These are phyloP conservation scores for Populus euphratica DNA, from an alignment of 345 rosid species.

Conservation along the genomic window DNA sequence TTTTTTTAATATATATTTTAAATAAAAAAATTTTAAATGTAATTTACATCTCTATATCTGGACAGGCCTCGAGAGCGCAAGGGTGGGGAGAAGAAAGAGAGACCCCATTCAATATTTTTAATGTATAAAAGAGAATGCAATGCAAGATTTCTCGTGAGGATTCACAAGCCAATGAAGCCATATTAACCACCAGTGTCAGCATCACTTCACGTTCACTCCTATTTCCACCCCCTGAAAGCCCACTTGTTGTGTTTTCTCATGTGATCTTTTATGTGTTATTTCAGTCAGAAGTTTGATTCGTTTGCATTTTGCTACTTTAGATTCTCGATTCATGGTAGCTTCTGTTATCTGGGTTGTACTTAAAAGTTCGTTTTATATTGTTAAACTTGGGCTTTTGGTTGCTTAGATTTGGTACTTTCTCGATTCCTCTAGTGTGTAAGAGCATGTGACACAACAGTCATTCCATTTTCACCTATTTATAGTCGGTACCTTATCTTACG, in stretches of 20 bases:
- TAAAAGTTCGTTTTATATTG: slow-evolving; percentile 4
- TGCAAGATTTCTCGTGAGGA: slow-evolving; percentile 44
- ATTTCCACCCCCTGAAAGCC: slow-evolving; percentile 2
- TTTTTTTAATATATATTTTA: too few relatives aligned
- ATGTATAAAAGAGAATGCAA: slow-evolving; percentile 1
- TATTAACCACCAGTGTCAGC: slow-evolving; percentile 25
- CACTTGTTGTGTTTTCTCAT: slow-evolving; percentile 10
- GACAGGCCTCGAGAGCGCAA: too few relatives aligned
- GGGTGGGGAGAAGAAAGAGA: not conserved
- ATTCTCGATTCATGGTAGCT: slow-evolving; percentile 17
- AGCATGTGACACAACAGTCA: slow-evolving; percentile 30
- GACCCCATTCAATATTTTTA: not conserved
- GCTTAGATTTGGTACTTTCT: slow-evolving; percentile 32
- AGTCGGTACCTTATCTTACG: slow-evolving; percentile 19
- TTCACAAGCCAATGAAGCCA: slow-evolving; percentile 40
- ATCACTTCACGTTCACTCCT: slow-evolving; percentile 35
- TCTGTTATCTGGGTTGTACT: slow-evolving; percentile 22
- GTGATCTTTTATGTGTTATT: not conserved
- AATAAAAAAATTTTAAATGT: too few relatives aligned
- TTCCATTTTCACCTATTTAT: slow-evolving; percentile 7
- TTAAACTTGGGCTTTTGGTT: slow-evolving; percentile 21
- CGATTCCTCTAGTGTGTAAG: slow-evolving; percentile 16
- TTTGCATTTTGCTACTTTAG: slow-evolving; percentile 10
- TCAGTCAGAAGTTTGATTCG: slow-evolving; percentile 1
- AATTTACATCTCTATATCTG: too few relatives aligned